These are phyloP conservation scores for Datura wrightii DNA, from an alignment of 257 asterid genomes.

Conservation along the genomic window DNA sequence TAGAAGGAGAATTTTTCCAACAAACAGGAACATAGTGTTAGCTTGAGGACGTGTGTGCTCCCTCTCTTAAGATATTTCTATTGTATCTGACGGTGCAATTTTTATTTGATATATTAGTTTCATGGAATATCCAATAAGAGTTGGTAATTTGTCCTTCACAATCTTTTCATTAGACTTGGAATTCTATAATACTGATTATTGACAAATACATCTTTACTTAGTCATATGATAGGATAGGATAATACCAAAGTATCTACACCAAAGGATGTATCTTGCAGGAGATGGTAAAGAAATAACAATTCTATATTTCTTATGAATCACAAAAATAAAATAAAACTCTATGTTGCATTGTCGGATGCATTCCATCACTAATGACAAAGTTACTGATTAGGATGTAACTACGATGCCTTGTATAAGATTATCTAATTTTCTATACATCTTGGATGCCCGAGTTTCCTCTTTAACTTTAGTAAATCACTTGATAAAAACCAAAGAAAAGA, in stretches of 20 bases:
- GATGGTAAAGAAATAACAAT: neutral
- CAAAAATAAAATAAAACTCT: neutral
- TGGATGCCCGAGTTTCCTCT: neutral
- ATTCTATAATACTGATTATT: neutral
- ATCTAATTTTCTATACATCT: neutral
- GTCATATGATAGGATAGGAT: constrained; percentile 19
- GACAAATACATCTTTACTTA: neutral
- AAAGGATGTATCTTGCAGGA: neutral
- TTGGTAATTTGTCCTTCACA: neutral
- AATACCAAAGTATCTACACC: neutral
- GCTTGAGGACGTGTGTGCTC: neutral
- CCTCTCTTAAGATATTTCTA: constrained; percentile 21
- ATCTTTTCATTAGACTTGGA: constrained; percentile 19
- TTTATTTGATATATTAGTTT: neutral
- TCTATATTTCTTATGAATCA: neutral
- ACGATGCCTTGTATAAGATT: neutral
- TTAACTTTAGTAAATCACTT: neutral
- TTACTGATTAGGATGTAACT: neutral
- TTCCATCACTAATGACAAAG: neutral
- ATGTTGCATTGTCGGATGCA: neutral
- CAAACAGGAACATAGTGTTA: neutral
- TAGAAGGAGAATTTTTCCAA: neutral
- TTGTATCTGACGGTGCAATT: neutral
- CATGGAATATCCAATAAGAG: neutral
- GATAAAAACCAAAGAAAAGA: neutral